These are phyloP conservation scores for Trichocladium uniseriatum DNA, from an alignment of 495 filamentous ascomycete genomes.

Conservation along the genomic window DNA sequence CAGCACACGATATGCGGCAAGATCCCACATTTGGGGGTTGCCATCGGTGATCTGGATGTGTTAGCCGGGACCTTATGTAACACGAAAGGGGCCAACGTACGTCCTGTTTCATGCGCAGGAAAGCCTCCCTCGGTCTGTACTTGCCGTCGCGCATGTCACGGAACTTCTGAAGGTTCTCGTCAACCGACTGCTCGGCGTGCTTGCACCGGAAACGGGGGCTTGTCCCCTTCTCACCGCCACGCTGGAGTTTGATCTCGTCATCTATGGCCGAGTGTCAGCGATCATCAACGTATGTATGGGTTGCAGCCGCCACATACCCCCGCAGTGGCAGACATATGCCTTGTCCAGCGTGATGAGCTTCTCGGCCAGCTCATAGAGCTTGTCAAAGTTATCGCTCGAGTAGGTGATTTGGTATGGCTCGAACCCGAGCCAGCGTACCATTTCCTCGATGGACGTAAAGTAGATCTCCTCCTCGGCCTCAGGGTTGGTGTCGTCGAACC, in stretches of 20 bases:
- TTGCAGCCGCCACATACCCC: constrained; percentile 9
- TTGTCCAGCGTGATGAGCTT: constrained; percentile 66
- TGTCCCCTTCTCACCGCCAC: constrained; percentile 63
- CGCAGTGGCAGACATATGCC: constrained; percentile 59
- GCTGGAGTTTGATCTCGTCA: constrained; percentile 73
- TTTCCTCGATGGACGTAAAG: constrained; percentile 68
- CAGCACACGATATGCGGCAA: constrained; percentile 71
- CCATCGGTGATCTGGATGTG: constrained; percentile 32
- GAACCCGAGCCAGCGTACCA: constrained; percentile 75
- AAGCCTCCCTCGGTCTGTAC: constrained; percentile 80
- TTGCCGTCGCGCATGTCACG: constrained; percentile 84
- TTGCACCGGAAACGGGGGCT: constrained; percentile 64
- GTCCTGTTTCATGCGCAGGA: constrained; percentile 86
- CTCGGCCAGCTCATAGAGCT: constrained; percentile 80
- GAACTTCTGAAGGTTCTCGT: constrained; percentile 75
- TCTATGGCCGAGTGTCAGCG: constrained; percentile 9
- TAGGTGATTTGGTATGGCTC: constrained; percentile 71
- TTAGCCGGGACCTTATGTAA: neutral
- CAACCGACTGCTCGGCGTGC: constrained; percentile 63
- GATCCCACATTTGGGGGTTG: constrained; percentile 66
- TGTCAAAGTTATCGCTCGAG: constrained; percentile 71
- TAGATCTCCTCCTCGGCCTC: constrained; percentile 73
- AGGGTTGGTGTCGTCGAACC: constrained; percentile 80
- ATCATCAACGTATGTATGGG: neutral
- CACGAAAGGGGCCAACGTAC: neutral